phyloP scores from a whole-genome alignment of 352 stramenopile genomes.

The Phytopythium aichiense region DNA sequence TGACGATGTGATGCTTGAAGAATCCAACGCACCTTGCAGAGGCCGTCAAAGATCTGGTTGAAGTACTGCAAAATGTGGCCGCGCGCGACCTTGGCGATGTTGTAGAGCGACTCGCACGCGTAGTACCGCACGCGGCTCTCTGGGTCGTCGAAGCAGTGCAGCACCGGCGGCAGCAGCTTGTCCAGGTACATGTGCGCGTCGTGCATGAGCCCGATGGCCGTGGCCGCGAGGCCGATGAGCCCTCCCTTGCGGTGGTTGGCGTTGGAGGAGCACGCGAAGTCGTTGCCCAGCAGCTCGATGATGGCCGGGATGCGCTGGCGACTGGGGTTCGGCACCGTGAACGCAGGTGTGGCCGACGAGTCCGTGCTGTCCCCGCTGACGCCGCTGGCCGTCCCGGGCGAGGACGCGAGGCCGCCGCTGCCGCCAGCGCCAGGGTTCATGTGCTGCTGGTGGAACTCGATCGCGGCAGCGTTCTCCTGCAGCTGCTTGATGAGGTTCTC shows the following conservation, averaged over 20 bases:
- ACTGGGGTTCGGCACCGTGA: constrained; percentile 37
- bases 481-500: constrained; percentile 98
- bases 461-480: constrained; percentile 89
- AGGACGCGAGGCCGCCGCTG: neutral
- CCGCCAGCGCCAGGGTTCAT: constrained; percentile 10
- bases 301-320: constrained; percentile 90
- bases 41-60: constrained; percentile 99
- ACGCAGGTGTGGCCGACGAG: constrained; percentile 1
- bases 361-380: constrained; percentile 19
- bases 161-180: constrained; percentile 94
- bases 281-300: constrained; percentile 95
- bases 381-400: constrained; percentile 15
- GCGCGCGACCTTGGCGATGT: constrained; percentile 98
- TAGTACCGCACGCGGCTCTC: constrained; percentile 98
- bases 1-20: neutral
- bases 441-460: constrained; percentile 67
- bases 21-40: constrained; percentile 49
- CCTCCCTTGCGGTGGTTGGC: constrained; percentile 98
- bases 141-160: constrained; percentile 99
- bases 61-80: constrained; percentile 97
- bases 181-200: constrained; percentile 90
- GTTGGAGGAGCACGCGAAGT: constrained; percentile 98
- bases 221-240: constrained; percentile 97
- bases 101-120: constrained; percentile 99
- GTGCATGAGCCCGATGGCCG: constrained; percentile 96